Conservation (phyloP, 345 rosid genomes). For the Raphanus raphanistrum region DNA sequence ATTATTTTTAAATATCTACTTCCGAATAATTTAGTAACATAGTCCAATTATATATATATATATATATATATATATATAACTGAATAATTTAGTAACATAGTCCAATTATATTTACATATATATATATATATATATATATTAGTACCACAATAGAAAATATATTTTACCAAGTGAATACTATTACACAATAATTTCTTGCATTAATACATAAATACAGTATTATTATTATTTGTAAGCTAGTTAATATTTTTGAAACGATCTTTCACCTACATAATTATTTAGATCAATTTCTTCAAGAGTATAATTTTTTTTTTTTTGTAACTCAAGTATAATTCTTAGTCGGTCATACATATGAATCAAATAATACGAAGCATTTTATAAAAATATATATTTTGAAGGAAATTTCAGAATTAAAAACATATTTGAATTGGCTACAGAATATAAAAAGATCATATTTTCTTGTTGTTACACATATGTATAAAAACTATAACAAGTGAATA, state of each 20-base stretch:
- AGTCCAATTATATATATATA: not conserved
- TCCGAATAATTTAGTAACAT: not conserved
- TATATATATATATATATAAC: not conserved
- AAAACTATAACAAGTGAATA: slow-evolving; percentile 9
- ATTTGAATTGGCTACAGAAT: not conserved
- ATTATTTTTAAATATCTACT: not conserved
- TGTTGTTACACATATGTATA: not conserved
- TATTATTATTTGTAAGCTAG: not conserved
- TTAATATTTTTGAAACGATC: not conserved
- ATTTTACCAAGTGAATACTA: not conserved
- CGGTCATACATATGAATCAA: not conserved
- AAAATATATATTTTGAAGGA: not conserved
- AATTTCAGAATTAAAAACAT: not conserved
- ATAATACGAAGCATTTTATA: not conserved
- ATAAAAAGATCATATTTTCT: not conserved
- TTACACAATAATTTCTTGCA: not conserved
- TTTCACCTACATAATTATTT: not conserved
- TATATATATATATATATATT: not conserved
- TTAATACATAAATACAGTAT: not conserved
- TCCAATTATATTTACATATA: not conserved
- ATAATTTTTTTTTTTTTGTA: not conserved
- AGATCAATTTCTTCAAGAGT: not conserved
- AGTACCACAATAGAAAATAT: not conserved
- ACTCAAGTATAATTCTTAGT: not conserved
- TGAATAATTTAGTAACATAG: not conserved